Evolutionary conservation across 441 rosid genomes (phyloP).

Genomic region (Erodium texanum): DNA sequence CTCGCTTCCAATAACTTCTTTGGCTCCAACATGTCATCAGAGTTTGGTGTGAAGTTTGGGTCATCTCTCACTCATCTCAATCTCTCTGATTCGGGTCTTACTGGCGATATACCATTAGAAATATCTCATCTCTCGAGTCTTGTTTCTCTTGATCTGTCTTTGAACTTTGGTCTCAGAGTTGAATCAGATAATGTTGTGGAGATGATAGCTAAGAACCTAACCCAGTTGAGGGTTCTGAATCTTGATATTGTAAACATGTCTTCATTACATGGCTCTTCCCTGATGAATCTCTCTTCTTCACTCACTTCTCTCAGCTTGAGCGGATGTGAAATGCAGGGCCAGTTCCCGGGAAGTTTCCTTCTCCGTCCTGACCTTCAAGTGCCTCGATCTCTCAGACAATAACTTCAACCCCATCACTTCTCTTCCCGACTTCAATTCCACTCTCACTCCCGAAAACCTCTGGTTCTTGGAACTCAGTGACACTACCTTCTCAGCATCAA

Average conservation of each 20-base stretch:
- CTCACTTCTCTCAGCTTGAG: conserved; percentile 7
- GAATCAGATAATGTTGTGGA: not conserved
- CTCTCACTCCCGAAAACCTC: not conserved
- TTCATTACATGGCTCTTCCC: not conserved
- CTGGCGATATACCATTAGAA: not conserved
- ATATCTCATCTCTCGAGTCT: not conserved
- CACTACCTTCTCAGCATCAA: not conserved
- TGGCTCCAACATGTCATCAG: conserved; percentile 4
- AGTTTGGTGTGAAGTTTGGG: conserved; percentile 7
- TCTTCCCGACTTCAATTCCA: not conserved
- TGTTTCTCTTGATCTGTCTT: not conserved
- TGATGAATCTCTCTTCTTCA: not conserved
- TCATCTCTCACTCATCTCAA: conserved; percentile 11
- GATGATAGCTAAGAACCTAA: not conserved
- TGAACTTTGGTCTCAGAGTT: not conserved
- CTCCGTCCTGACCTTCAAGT: too few relatives aligned
- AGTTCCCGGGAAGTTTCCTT: too few relatives aligned
- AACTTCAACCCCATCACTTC: not conserved
- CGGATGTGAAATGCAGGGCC: not conserved
- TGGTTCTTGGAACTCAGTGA: not conserved
- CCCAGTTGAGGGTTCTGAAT: not conserved
- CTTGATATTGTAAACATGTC: not conserved
- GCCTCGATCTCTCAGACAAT: not conserved
- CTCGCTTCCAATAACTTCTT: conserved; percentile 20
- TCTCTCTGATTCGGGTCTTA: not conserved